Percentiles rank a stretch among this genome's conserved stretches.
Conservation (phyloP, 306 rosid species). For the Prunus campanulata region DNA sequence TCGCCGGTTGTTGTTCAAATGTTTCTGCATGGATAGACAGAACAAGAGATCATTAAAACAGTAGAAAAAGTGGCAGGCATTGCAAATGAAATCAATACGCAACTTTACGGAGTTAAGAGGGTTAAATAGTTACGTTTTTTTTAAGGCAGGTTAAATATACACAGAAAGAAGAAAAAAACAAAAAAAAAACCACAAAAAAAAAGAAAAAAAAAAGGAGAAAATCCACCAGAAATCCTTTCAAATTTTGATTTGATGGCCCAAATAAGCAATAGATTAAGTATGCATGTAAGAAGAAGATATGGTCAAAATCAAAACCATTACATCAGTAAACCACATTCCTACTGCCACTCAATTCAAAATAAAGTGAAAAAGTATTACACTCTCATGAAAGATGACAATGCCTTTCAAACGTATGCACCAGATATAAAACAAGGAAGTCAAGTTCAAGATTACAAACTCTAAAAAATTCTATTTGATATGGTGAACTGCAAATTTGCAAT, state of each 20-base stretch:
- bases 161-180: background rate
- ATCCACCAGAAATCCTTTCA: background rate
- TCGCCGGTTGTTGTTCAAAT: slow-evolving; percentile 86
- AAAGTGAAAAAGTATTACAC: slow-evolving; percentile 3
- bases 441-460: background rate
- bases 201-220: background rate
- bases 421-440: background rate
- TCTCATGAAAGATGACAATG: background rate
- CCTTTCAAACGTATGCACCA: background rate
- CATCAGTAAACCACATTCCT: background rate
- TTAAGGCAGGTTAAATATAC: background rate
- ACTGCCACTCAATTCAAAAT: background rate
- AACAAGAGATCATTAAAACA: slow-evolving; percentile 7
- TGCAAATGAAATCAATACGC: background rate
- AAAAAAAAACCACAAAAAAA: background rate
- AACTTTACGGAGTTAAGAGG: background rate
- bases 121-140: no score
- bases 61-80: background rate
- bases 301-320: background rate
- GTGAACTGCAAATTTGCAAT: background rate
- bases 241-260: background rate
- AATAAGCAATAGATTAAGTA: background rate
- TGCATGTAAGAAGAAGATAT: background rate
- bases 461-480: no score
- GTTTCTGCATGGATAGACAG: slow-evolving; percentile 48